Conservation (phyloP, 73 alveolate species). For the Symbiodinium pilosum region DNA sequence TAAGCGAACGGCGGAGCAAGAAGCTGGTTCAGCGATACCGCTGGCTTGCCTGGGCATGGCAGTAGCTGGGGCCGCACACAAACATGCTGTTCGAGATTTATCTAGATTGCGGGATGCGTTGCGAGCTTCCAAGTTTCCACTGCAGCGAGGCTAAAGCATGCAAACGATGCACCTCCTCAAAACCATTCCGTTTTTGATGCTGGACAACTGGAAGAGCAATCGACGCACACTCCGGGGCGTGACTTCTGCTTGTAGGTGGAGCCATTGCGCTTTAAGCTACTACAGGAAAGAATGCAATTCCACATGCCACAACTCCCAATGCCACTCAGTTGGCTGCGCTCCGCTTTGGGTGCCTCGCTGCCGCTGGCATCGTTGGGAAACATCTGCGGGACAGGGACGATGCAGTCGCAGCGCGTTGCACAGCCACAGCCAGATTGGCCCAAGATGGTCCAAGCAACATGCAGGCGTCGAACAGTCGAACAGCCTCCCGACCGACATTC, state of each 20-base stretch:
- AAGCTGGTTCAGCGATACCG: constrained; percentile 61
- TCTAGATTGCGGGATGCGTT: too few species aligned
- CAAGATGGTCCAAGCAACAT: not conserved
- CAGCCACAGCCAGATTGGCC: not conserved
- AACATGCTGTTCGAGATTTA: too few species aligned
- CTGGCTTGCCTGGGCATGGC: constrained; percentile 86
- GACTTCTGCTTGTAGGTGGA: not conserved
- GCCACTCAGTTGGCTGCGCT: constrained; percentile 30
- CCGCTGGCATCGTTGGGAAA: constrained; percentile 44
- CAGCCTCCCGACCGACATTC: too few species aligned
- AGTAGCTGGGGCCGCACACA: too few species aligned
- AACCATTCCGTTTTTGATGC: too few species aligned
- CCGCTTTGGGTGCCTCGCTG: constrained; percentile 64
- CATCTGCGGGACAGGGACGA: constrained; percentile 17
- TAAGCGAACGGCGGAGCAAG: constrained; percentile 27
- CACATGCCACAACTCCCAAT: not conserved
- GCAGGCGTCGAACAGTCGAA: too few species aligned
- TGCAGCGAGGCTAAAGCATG: too few species aligned
- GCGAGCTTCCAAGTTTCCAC: too few species aligned
- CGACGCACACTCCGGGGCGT: not conserved
- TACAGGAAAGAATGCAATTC: not conserved
- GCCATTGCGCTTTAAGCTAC: not conserved
- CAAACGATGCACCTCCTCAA: too few species aligned
- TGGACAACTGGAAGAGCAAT: too few species aligned
- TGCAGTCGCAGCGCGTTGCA: too few species aligned